These are phyloP conservation scores for Astrothelium macrocarpum DNA, from an alignment of 495 filamentous ascomycete species.

Conservation along the genomic window DNA sequence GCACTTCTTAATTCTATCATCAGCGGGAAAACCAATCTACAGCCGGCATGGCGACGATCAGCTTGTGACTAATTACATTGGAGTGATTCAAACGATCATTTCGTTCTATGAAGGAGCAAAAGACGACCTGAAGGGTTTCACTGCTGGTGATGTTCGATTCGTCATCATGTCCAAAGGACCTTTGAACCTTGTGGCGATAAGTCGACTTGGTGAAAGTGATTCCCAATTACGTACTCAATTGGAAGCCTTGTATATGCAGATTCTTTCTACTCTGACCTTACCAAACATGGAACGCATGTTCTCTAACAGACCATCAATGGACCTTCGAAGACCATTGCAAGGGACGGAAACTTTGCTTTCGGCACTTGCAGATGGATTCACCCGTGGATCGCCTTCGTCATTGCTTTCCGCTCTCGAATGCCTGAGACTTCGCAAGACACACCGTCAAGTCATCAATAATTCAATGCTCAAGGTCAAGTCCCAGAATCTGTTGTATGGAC, in stretches of 20 bases:
- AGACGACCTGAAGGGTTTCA: conserved; percentile 70
- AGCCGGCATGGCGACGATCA: conserved; percentile 85
- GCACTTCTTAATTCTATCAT: conserved; percentile 92
- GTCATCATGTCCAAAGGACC: conserved; percentile 74
- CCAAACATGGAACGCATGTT: conserved; percentile 85
- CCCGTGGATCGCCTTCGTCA: conserved; percentile 77
- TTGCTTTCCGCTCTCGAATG: conserved; percentile 88
- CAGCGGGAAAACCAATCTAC: conserved; percentile 96
- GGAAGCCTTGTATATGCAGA: conserved; percentile 94
- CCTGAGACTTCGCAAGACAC: conserved; percentile 73
- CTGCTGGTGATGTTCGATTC: conserved; percentile 73
- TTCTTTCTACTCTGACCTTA: conserved; percentile 86
- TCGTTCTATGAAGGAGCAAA: conserved; percentile 82
- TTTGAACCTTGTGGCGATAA: conserved; percentile 88
- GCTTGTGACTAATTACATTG: conserved; percentile 83
- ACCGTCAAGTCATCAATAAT: conserved; percentile 78
- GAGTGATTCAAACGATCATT: conserved; percentile 94
- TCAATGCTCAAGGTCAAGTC: conserved; percentile 67
- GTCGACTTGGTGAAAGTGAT: conserved; percentile 82
- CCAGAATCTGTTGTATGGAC: conserved; percentile 74
- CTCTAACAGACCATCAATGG: conserved; percentile 78
- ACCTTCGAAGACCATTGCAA: conserved; percentile 83
- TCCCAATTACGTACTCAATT: conserved; percentile 77
- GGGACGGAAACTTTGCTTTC: conserved; percentile 89
- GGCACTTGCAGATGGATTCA: conserved; percentile 88